A percentile compares a stretch with the other conserved stretches of the same genome.
Evolutionary conservation across 2,329 filamentous ascomycete genomes (phyloP).

Genomic region (Plenodomus tracheiphilus): DNA sequence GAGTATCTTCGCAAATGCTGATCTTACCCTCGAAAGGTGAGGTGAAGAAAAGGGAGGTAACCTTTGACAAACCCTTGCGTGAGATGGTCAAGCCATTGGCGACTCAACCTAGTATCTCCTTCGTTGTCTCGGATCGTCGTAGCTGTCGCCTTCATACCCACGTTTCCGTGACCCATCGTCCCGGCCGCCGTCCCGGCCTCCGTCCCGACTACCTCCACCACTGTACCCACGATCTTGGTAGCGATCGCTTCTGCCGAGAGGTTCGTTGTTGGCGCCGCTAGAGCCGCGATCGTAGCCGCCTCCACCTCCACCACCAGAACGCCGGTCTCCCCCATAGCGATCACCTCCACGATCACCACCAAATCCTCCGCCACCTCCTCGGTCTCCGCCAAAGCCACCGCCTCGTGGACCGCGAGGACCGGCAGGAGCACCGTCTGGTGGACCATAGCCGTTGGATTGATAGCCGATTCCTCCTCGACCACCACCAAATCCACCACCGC

Average conservation of each 20-base stretch:
- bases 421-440: constrained; percentile 54
- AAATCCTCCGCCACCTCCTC: constrained; percentile 32
- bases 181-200: constrained; percentile 33
- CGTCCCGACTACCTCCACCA: constrained; percentile 17
- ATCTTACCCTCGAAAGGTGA: constrained; percentile 44
- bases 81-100: constrained; percentile 20
- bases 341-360: constrained; percentile 34
- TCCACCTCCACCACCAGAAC: constrained; percentile 21
- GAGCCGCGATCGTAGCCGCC: constrained; percentile 46
- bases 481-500: constrained; percentile 33
- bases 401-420: constrained; percentile 50
- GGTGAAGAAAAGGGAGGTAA: constrained; percentile 39
- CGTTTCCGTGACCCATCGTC: constrained; percentile 50
- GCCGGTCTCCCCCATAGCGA: constrained; percentile 18
- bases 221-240: constrained; percentile 41
- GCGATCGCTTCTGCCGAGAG: constrained; percentile 65
- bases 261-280: constrained; percentile 82
- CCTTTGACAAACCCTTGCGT: constrained; percentile 44
- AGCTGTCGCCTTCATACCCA: constrained; percentile 70
- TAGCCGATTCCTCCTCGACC: constrained; percentile 53
- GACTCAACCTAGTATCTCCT: constrained; percentile 57
- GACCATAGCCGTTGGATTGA: constrained; percentile 47
- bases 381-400: constrained; percentile 44
- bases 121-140: constrained; percentile 72
- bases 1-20: constrained; percentile 15